Percentiles rank a stretch among this genome's conserved stretches.
Evolutionary conservation across 2,329 filamentous ascomycete genomes (phyloP).

Genomic region (Trichoderma endophyticum): DNA sequence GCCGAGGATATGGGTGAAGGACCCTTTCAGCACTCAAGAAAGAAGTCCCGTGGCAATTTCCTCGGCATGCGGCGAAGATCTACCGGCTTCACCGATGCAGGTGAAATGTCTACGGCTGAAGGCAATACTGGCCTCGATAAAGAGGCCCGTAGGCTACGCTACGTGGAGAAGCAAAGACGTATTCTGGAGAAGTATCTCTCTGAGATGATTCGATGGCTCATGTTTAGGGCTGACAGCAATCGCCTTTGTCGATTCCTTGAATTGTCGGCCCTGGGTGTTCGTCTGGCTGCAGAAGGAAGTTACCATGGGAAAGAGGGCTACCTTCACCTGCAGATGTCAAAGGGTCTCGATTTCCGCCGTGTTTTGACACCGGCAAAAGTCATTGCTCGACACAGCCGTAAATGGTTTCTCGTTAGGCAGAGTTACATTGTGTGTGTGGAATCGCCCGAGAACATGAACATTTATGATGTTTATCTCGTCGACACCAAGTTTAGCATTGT

Average conservation of each 20-base stretch:
- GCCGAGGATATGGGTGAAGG: slow-evolving; percentile 61
- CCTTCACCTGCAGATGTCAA: slow-evolving; percentile 85
- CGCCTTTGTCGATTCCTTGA: slow-evolving; percentile 94
- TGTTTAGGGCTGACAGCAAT: slow-evolving; percentile 94
- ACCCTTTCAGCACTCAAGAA: slow-evolving; percentile 36
- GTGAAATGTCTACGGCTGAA: slow-evolving; percentile 42
- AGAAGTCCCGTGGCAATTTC: slow-evolving; percentile 52
- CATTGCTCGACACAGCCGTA: slow-evolving; percentile 79
- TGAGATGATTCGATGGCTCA: slow-evolving; percentile 92
- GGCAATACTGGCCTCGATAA: slow-evolving; percentile 52
- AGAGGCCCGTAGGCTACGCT: slow-evolving; percentile 49
- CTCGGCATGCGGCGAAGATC: slow-evolving; percentile 53
- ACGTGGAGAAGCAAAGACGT: slow-evolving; percentile 77
- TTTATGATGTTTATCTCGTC: slow-evolving; percentile 97
- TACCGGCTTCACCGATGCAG: slow-evolving; percentile 47
- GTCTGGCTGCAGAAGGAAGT: slow-evolving; percentile 89
- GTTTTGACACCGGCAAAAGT: slow-evolving; percentile 76
- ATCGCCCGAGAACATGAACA: slow-evolving; percentile 96
- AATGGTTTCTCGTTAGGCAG: slow-evolving; percentile 97
- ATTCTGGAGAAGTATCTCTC: slow-evolving; percentile 88
- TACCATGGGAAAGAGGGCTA: slow-evolving; percentile 98
- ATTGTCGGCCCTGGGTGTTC: slow-evolving; percentile 87
- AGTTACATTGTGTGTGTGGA: slow-evolving; percentile 99
- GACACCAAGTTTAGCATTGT: slow-evolving; percentile 83
- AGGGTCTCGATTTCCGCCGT: slow-evolving; percentile 81